Conservation (phyloP, 192 early-diverging fungal species). For the Podila epigama region DNA sequence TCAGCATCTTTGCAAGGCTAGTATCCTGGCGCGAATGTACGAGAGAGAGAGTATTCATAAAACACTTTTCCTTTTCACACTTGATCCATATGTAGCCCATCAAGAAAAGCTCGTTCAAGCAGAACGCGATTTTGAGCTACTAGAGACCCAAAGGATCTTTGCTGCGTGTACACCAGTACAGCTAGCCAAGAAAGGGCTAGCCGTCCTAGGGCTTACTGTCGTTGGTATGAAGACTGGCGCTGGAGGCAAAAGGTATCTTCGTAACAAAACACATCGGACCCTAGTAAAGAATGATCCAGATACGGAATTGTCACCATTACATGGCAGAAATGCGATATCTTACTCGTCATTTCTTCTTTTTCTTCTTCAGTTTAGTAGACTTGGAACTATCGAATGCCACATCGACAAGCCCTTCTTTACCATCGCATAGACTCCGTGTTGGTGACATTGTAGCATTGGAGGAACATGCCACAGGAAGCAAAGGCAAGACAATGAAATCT, state of each 20-base stretch:
- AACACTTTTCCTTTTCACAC: neutral
- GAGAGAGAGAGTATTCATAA: neutral
- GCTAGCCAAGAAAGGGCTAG: conserved; percentile 70
- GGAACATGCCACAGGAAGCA: conserved; percentile 53
- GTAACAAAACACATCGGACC: too few species aligned
- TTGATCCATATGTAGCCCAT: conserved; percentile 28
- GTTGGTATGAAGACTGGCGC: conserved; percentile 69
- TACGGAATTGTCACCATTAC: too few species aligned
- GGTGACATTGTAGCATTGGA: conserved; percentile 80
- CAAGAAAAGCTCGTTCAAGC: conserved; percentile 63
- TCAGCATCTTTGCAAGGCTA: too few species aligned
- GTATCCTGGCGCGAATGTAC: neutral
- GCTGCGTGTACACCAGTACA: conserved; percentile 61
- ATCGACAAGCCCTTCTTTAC: conserved; percentile 56
- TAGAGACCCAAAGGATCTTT: conserved; percentile 52
- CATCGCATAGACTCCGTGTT: conserved; percentile 63
- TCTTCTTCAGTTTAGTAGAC: conserved; percentile 67
- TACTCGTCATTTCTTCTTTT: too few species aligned
- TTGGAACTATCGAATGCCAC: conserved; percentile 65
- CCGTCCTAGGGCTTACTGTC: conserved; percentile 67
- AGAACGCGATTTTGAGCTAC: conserved; percentile 60
- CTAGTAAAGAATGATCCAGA: too few species aligned
- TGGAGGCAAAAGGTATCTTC: conserved; percentile 76
- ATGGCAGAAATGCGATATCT: too few species aligned
- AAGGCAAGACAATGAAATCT: conserved; percentile 51